Evolutionary conservation across 352 stramenopile genomes (phyloP).

Genomic region (Globisporangium polare): DNA sequence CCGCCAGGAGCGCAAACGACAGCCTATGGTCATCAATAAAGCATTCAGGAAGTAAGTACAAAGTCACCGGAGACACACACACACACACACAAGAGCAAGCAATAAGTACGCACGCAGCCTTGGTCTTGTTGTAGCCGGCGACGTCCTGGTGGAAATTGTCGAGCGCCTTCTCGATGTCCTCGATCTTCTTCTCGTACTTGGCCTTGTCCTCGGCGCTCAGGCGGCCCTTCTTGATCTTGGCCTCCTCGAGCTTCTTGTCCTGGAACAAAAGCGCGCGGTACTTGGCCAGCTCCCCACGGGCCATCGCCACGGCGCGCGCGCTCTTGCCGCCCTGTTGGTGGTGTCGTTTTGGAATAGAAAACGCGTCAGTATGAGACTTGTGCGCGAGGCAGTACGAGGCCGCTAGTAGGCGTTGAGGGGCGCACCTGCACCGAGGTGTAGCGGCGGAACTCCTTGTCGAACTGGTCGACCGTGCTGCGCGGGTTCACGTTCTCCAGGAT

Average conservation of each 20-base stretch:
- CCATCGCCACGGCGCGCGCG: constrained; percentile 68
- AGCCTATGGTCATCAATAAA: constrained; percentile 17
- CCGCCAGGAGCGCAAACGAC: constrained; percentile 41
- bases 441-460: constrained; percentile 82
- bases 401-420: not conserved
- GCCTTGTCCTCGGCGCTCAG: constrained; percentile 48
- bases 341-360: not conserved
- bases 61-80: not conserved
- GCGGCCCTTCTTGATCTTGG: constrained; percentile 57
- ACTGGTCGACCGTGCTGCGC: constrained; percentile 53
- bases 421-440: constrained; percentile 82
- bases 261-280: constrained; percentile 74
- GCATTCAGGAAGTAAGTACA: not conserved
- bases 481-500: constrained; percentile 18
- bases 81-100: not conserved
- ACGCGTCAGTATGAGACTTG: not conserved
- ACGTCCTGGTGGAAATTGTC: constrained; percentile 76
- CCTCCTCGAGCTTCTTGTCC: constrained; percentile 82
- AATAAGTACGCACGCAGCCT: constrained; percentile 50
- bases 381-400: not conserved
- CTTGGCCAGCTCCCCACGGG: constrained; percentile 77
- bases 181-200: constrained; percentile 72
- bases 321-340: constrained; percentile 47
- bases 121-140: constrained; percentile 76
- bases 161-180: constrained; percentile 60